A percentile compares a stretch with the other conserved stretches of the same genome.
phyloP scores from a whole-genome alignment of 495 filamentous ascomycete genomes.

The Neurospora sp. region DNA sequence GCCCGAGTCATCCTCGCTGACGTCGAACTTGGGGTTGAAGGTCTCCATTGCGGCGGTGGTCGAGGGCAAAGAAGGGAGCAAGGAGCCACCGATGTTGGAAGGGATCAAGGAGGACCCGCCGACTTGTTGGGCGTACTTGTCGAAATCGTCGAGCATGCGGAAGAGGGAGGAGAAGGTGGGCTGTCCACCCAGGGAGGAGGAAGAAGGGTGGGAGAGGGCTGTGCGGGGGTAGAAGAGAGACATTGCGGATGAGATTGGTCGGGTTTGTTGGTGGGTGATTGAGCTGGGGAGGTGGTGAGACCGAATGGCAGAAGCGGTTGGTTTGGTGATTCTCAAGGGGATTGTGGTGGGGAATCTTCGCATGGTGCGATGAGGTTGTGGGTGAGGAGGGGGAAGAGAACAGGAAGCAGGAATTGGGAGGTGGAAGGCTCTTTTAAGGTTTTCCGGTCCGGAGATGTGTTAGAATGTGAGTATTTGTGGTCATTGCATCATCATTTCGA shows the following conservation, averaged over 20 bases:
- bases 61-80: constrained; percentile 2
- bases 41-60: background rate
- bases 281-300: background rate
- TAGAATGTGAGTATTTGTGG: background rate
- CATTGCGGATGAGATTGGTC: constrained; percentile 5
- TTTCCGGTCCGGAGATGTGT: background rate
- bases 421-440: too few species aligned
- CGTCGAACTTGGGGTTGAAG: constrained; percentile 54
- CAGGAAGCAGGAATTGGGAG: background rate
- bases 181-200: constrained; percentile 26
- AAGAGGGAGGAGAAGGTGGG: constrained; percentile 59
- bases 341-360: background rate
- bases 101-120: background rate
- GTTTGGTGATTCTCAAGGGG: background rate
- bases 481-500: background rate
- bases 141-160: constrained; percentile 71
- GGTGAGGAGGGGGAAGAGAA: background rate
- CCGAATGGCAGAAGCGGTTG: background rate
- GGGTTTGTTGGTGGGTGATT: background rate
- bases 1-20: constrained; percentile 53
- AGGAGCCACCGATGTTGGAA: constrained; percentile 14
- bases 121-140: constrained; percentile 36
- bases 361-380: background rate
- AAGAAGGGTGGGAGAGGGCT: background rate
- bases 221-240: constrained; percentile 17